Percentiles rank a stretch among this genome's conserved stretches.
Evolutionary conservation across 2,329 filamentous ascomycete genomes (phyloP).

Genomic region (Immersiporthe knoxdaviesiana): DNA sequence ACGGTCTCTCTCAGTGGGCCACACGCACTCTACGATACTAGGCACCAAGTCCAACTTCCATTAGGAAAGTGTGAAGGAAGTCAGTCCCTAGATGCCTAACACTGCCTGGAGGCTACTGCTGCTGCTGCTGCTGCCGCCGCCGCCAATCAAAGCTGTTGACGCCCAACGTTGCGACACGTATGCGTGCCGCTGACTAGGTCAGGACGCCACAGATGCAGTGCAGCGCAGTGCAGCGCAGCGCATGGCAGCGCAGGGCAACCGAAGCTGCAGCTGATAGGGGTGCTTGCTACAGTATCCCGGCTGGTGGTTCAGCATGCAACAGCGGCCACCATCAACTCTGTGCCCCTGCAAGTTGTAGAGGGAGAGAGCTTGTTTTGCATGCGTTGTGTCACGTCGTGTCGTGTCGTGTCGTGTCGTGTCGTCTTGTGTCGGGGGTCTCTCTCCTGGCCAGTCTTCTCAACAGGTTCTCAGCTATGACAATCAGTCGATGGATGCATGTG

Average conservation of each 20-base stretch:
- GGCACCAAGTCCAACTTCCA: neutral
- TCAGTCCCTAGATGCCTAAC: neutral
- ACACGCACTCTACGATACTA: neutral
- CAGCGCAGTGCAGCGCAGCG: too few relatives aligned
- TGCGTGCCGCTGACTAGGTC: neutral
- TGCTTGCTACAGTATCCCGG: neutral
- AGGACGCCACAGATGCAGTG: neutral
- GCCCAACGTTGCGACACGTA: too few relatives aligned
- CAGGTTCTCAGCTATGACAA: neutral
- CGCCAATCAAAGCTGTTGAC: too few relatives aligned
- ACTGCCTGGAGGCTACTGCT: neutral
- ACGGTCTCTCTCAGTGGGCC: neutral
- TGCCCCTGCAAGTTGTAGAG: neutral
- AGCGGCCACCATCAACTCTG: neutral
- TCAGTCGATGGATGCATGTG: neutral
- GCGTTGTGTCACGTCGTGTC: neutral
- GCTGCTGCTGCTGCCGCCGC: too few relatives aligned
- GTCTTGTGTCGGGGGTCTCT: neutral
- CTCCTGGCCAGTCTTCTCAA: too few relatives aligned
- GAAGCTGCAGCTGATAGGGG: neutral
- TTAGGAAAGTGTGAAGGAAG: neutral
- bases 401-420: neutral
- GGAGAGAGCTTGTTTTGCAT: neutral
- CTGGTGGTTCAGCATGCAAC: neutral
- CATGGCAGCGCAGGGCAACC: neutral